Percentiles rank a stretch among this genome's conserved stretches.
These are phyloP conservation scores for Chalciporus piperatus DNA, from an alignment of 768 basidiomycete genomes.

Conservation along the genomic window DNA sequence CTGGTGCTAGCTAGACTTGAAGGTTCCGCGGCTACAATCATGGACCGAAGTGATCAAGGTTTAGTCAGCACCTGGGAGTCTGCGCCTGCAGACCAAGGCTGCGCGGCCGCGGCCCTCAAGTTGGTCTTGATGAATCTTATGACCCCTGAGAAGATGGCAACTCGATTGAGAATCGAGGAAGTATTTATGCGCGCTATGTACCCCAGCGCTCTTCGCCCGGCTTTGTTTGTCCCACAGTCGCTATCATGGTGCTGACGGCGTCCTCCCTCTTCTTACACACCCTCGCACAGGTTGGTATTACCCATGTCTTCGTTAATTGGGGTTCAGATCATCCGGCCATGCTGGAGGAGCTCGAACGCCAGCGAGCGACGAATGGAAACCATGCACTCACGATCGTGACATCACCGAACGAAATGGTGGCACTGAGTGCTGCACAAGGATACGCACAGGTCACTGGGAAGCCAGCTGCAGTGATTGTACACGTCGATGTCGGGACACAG, in stretches of 20 bases:
- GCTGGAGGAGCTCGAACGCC: slow-evolving; percentile 64
- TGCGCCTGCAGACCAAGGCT: too few relatives aligned
- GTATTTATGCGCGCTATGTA: not conserved
- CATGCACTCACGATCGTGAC: slow-evolving; percentile 55
- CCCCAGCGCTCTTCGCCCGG: not conserved
- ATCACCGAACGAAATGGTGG: slow-evolving; percentile 77
- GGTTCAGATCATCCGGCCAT: slow-evolving; percentile 74
- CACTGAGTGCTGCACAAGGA: slow-evolving; percentile 67
- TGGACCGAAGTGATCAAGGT: too few relatives aligned
- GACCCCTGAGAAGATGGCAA: too few relatives aligned
- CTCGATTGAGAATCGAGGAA: not conserved
- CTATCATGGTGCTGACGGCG: slow-evolving; percentile 46
- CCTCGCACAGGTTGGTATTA: slow-evolving; percentile 55
- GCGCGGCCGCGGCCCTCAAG: too few relatives aligned
- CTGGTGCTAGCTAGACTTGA: too few relatives aligned
- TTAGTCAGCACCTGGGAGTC: too few relatives aligned
- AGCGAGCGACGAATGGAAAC: slow-evolving; percentile 37
- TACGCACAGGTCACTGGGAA: slow-evolving; percentile 63
- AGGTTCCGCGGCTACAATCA: too few relatives aligned
- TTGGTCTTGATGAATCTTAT: too few relatives aligned
- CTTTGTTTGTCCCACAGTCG: not conserved
- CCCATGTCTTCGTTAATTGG: slow-evolving; percentile 73
- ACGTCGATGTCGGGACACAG: slow-evolving; percentile 72
- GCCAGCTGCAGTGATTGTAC: slow-evolving; percentile 70
- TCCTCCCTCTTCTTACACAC: slow-evolving; percentile 61